A percentile compares a stretch with the other conserved stretches of the same genome.
These are phyloP conservation scores for Pseudovirgaria hyperparasitica DNA, from an alignment of 2,329 filamentous ascomycete species.

Conservation along the genomic window DNA sequence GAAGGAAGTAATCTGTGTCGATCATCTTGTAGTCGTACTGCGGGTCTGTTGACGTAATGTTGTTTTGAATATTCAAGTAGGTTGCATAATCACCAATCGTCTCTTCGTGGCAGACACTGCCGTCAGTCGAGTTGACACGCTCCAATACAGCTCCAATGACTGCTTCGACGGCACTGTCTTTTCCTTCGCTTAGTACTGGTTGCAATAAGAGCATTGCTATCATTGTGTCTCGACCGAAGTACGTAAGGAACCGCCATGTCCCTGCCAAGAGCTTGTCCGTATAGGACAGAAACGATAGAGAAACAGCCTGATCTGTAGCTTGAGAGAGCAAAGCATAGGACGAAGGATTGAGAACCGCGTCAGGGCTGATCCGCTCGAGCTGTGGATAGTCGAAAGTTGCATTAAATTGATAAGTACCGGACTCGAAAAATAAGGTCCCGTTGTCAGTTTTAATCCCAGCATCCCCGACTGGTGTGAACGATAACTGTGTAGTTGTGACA, in stretches of 20 bases:
- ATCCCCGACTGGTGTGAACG: slow-evolving; percentile 22
- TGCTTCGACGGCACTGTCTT: slow-evolving; percentile 45
- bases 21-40: slow-evolving; percentile 48
- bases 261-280: slow-evolving; percentile 50
- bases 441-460: slow-evolving; percentile 14
- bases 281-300: slow-evolving; percentile 52
- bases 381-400: slow-evolving; percentile 52
- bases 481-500: slow-evolving; percentile 42
- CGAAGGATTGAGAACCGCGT: slow-evolving; percentile 37
- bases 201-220: slow-evolving; percentile 47
- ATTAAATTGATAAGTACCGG: slow-evolving; percentile 45
- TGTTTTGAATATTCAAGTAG: slow-evolving; percentile 42
- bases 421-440: slow-evolving; percentile 33
- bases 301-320: slow-evolving; percentile 34
- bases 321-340: slow-evolving; percentile 35
- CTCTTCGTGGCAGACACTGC: slow-evolving; percentile 52
- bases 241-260: slow-evolving; percentile 54
- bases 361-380: slow-evolving; percentile 38
- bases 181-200: slow-evolving; percentile 42
- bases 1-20: slow-evolving; percentile 50
- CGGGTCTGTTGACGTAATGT: slow-evolving; percentile 39
- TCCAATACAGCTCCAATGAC: slow-evolving; percentile 49
- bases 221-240: slow-evolving; percentile 54
- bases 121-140: slow-evolving; percentile 46
- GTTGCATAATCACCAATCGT: slow-evolving; percentile 54